Conservation (phyloP, 2,329 filamentous ascomycete genomes). For the Chaetomiaceae sp. region DNA sequence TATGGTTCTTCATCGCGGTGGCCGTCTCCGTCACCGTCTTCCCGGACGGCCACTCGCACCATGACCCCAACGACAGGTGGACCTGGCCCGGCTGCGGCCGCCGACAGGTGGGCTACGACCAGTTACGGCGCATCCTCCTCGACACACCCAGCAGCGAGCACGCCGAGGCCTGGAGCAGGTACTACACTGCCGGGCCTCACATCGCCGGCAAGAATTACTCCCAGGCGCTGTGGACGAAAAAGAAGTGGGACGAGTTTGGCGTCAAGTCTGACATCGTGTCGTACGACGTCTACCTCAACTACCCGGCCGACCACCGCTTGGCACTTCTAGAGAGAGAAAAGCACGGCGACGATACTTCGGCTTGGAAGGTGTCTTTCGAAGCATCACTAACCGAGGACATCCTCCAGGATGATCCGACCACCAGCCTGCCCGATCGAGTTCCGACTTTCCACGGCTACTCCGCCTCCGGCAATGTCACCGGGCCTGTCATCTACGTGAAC, state of each 20-base stretch:
- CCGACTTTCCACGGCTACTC: conserved; percentile 95
- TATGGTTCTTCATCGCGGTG: conserved; percentile 45
- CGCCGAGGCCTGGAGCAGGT: conserved; percentile 66
- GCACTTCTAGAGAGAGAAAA: conserved; percentile 52
- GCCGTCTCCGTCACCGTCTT: conserved; percentile 34
- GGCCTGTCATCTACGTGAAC: conserved; percentile 80
- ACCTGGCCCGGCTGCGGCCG: conserved; percentile 27
- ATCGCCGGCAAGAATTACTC: conserved; percentile 72
- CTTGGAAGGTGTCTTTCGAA: conserved; percentile 64
- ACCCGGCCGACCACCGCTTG: conserved; percentile 64
- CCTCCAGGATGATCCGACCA: conserved; percentile 75
- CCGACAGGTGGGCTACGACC: conserved; percentile 36
- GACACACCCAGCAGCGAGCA: conserved; percentile 51
- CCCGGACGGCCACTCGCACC: conserved; percentile 29
- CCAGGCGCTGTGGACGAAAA: conserved; percentile 69
- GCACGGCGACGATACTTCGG: conserved; percentile 23
- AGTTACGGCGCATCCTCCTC: conserved; percentile 52
- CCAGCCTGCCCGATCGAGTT: conserved; percentile 62
- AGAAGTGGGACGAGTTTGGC: conserved; percentile 68
- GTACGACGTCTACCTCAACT: conserved; percentile 75
- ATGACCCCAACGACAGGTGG: conserved; percentile 26
- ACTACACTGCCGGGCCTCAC: conserved; percentile 72
- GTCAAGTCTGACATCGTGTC: conserved; percentile 57
- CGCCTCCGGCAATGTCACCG: conserved; percentile 85
- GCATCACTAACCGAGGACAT: conserved; percentile 80